Evolutionary conservation across 306 rosid species (phyloP).

Genomic region (Lathyrus oleraceus): DNA sequence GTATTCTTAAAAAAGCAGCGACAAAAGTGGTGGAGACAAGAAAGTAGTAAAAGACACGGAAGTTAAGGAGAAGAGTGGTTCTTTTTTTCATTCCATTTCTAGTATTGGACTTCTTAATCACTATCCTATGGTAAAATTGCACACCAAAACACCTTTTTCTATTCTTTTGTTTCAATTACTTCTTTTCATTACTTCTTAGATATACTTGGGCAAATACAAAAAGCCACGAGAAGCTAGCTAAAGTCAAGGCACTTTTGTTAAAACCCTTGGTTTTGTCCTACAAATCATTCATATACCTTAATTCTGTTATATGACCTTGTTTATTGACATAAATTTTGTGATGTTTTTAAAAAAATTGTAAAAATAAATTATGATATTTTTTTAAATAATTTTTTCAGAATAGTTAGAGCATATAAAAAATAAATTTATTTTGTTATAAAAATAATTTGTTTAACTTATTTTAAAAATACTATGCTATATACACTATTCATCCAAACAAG

Average conservation of each 20-base stretch:
- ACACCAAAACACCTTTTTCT: background rate
- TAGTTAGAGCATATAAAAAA: no score
- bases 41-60: slow-evolving; percentile 49
- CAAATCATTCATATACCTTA: background rate
- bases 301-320: background rate
- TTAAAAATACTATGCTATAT: no score
- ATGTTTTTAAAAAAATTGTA: no score
- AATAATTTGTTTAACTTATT: no score
- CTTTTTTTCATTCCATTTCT: slow-evolving; percentile 50
- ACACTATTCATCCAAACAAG: no score
- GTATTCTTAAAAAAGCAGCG: slow-evolving; percentile 44
- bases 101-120: slow-evolving; percentile 18
- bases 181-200: slow-evolving; percentile 1
- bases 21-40: slow-evolving; percentile 53
- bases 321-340: no score
- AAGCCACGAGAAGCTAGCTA: background rate
- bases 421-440: no score
- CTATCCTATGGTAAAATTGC: background rate
- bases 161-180: slow-evolving; percentile 18
- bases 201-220: slow-evolving; percentile 20
- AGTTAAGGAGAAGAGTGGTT: slow-evolving; percentile 35
- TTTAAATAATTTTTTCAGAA: no score
- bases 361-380: no score
- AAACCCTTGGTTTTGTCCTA: slow-evolving; percentile 5
- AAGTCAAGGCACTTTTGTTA: background rate